Evolutionary conservation across 768 basidiomycete species (phyloP).

Genomic region (Kwoniella heveanensis): DNA sequence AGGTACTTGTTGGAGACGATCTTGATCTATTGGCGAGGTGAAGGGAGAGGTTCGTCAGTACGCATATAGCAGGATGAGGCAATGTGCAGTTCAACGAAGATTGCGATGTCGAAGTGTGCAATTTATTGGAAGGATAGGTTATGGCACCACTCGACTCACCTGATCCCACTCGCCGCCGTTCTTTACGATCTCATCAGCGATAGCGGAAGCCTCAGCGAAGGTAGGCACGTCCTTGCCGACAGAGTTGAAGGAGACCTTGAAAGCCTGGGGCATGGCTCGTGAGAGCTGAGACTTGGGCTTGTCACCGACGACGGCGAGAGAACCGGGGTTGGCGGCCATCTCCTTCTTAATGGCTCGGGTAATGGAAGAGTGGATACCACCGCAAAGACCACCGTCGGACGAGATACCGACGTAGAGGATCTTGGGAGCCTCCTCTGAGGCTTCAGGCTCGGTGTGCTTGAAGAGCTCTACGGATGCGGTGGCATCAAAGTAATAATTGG

Average conservation of each 20-base stretch:
- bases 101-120: not conserved
- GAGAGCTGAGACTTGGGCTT: slow-evolving; percentile 92
- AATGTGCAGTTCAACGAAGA: no score
- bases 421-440: slow-evolving; percentile 59
- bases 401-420: slow-evolving; percentile 93
- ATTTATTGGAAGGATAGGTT: no score
- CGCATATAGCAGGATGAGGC: slow-evolving; percentile 61
- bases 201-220: slow-evolving; percentile 90
- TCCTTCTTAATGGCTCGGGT: slow-evolving; percentile 82
- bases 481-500: no score
- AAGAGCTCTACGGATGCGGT: slow-evolving; percentile 72
- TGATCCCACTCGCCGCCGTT: slow-evolving; percentile 84
- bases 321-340: slow-evolving; percentile 60
- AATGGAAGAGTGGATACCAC: slow-evolving; percentile 98
- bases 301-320: slow-evolving; percentile 89
- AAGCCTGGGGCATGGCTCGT: slow-evolving; percentile 66
- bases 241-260: slow-evolving; percentile 90
- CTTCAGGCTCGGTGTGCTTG: slow-evolving; percentile 65
- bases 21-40: slow-evolving; percentile 54
- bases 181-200: slow-evolving; percentile 88
- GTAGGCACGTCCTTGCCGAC: slow-evolving; percentile 97
- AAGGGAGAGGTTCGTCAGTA: slow-evolving; percentile 60
- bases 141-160: slow-evolving; percentile 48
- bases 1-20: slow-evolving; percentile 60
- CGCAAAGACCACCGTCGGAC: slow-evolving; percentile 98